A percentile compares a stretch with the other conserved stretches of the same genome.
phyloP scores from a whole-genome alignment of 176 grass and related monocot genomes.

The Otatea glauca region DNA sequence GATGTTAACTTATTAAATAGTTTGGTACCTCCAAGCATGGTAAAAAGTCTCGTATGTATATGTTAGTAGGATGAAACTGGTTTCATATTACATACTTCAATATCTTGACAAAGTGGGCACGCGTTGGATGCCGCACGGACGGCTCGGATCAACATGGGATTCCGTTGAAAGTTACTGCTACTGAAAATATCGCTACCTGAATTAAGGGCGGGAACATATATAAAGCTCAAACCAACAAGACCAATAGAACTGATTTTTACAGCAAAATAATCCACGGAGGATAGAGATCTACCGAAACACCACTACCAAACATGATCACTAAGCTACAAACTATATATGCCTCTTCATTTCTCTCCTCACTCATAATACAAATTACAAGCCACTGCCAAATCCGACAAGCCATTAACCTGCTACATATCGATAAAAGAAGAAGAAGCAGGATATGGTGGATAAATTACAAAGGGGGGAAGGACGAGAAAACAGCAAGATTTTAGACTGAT shows the following conservation, averaged over 20 bases:
- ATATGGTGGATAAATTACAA: neutral
- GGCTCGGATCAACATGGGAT: neutral
- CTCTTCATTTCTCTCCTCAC: conserved; percentile 14
- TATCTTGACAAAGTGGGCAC: no score
- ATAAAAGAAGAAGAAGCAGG: conserved; percentile 42
- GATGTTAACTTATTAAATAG: no score
- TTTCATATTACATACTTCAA: no score
- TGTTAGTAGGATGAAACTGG: no score
- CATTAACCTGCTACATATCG: conserved; percentile 40
- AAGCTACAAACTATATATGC: conserved; percentile 44
- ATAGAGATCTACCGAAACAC: neutral
- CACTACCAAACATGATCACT: neutral
- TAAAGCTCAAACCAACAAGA: neutral
- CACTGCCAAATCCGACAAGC: conserved; percentile 28
- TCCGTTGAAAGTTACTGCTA: neutral
- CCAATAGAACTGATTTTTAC: neutral
- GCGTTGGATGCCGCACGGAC: neutral
- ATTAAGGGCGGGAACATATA: neutral
- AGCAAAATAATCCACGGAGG: neutral
- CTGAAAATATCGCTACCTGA: neutral
- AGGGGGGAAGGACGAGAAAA: neutral
- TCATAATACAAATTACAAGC: conserved; percentile 31
- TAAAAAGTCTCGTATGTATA: no score
- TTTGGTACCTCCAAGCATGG: no score
- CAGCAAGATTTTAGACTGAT: neutral